Base-by-base conservation (phyloP, 768 basidiomycete species). In the Boletus sp. region DNA sequence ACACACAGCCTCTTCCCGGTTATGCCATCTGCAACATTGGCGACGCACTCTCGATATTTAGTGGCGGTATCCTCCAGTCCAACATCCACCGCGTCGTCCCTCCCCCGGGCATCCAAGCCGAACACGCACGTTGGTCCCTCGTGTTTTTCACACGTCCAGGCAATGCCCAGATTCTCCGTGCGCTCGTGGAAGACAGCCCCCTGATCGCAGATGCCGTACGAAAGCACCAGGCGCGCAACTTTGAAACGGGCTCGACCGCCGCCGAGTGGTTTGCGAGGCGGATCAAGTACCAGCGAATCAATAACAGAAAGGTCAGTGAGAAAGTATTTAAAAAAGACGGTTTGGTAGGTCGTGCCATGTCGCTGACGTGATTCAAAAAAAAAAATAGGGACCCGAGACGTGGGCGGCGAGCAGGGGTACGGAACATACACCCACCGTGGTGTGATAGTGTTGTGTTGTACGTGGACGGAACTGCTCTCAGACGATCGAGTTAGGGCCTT, bases 131-230 rank as follows among this genome's bases (percentile, higher is more conserved):
- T 9, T 87, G 83, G 80, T 88, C 86, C 5, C 70, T 87, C 11
- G 85, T 85, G 0, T 88, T 80, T 69, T 87, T 88, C 70, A 82
- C 79, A 0, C 75, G 87, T 21, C 85, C 85, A 0, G 80, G 79
- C 7, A 77, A 85, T 63, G 73, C 74, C 2, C 70, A 77, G 35
- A 53, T 75, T 1, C 77, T 87, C 8, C 76, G 74, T 8, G 78
- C 85, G 3, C 69, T 86, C 6, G 68, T 73, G 0, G 76, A 82
- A 29, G 74, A 79, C 7, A 86, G 84, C 52, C 59, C 72, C 0
- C 51, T 79, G 2, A 78, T 87, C 15, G 78, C 80, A 0, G 73
- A 77, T 2, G 73, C 77, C 6, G 70, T 71, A n/a, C 60, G 54
- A 8, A 67, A 67, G 13, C 61, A 60, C 5, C 69, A 74, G 1